These are phyloP conservation scores for Ustilago xerochloae DNA, from an alignment of 1,284 basidiomycete species.

Conservation along the genomic window DNA sequence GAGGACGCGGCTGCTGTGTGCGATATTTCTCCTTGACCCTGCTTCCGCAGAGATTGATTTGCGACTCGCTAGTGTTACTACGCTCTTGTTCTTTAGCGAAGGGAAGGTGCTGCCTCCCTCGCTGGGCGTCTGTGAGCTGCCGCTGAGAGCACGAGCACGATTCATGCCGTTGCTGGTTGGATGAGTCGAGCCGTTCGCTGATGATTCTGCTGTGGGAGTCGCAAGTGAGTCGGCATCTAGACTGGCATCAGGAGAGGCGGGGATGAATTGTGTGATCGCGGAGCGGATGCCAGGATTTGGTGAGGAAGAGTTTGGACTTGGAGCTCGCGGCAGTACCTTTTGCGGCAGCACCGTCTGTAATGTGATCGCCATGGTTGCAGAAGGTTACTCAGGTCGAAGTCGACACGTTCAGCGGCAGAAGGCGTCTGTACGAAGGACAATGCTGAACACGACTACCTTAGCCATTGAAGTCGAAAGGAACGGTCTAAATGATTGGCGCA, in stretches of 20 bases:
- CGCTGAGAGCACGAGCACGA: slow-evolving; percentile 3
- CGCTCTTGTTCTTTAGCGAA: slow-evolving; percentile 1
- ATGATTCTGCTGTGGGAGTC: background rate
- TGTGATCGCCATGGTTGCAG: slow-evolving; percentile 30
- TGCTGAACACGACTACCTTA: background rate
- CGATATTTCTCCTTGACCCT: slow-evolving; percentile 33
- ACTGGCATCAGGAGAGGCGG: slow-evolving; percentile 34
- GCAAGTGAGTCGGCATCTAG: background rate
- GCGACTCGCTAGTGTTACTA: background rate
- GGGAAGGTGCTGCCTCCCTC: background rate
- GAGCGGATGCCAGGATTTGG: slow-evolving; percentile 43
- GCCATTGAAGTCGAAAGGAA: background rate
- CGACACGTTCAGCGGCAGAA: background rate
- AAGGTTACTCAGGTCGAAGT: background rate
- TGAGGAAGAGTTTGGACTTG: slow-evolving; percentile 30
- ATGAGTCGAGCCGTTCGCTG: background rate
- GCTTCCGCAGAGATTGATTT: slow-evolving; percentile 34
- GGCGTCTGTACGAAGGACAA: no score
- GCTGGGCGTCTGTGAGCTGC: slow-evolving; percentile 5
- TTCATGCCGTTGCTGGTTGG: background rate
- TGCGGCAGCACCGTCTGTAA: slow-evolving; percentile 37
- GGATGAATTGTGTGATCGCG: slow-evolving; percentile 44
- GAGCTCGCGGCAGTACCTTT: slow-evolving; percentile 37
- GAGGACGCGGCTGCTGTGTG: slow-evolving; percentile 37
- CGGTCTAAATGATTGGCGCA: background rate